Percentiles rank a stretch among this genome's conserved stretches.
Conservation (phyloP, 768 basidiomycete species). For the Xerocomus potaroensis region DNA sequence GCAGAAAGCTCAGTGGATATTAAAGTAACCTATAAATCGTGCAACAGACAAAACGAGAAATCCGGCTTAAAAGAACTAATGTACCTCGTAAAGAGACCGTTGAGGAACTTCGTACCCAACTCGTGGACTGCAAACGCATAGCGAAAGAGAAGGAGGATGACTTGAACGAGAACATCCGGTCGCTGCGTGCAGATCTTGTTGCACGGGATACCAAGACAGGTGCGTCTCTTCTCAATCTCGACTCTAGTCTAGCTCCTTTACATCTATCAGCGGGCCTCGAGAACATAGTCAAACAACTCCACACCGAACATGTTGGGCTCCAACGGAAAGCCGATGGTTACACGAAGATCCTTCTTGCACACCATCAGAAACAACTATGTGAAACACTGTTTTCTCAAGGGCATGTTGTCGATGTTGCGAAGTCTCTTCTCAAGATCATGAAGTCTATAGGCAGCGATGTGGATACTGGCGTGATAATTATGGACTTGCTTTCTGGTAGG, state of each 20-base stretch:
- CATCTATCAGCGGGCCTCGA: not conserved
- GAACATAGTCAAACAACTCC: not conserved
- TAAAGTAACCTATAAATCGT: too few species aligned
- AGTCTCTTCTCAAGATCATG: not conserved
- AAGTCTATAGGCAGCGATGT: not conserved
- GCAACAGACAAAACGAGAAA: too few species aligned
- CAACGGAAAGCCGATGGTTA: not conserved
- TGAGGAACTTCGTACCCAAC: not conserved
- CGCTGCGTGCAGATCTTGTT: too few species aligned
- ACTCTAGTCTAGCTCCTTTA: too few species aligned
- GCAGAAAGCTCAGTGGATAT: not conserved
- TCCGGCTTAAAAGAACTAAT: too few species aligned
- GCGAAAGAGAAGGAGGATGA: not conserved
- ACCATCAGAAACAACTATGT: not conserved
- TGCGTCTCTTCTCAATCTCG: not conserved
- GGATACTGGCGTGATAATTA: not conserved
- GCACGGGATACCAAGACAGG: not conserved
- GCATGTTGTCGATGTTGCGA: not conserved
- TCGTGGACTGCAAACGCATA: not conserved
- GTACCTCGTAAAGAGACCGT: not conserved
- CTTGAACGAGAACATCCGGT: not conserved
- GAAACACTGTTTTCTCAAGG: not conserved
- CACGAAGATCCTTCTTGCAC: not conserved
- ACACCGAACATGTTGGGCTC: not conserved
- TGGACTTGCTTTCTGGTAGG: not conserved